These are phyloP conservation scores for Acanthamoeba triangularis DNA, from an alignment of 208 protist species.

Conservation along the genomic window DNA sequence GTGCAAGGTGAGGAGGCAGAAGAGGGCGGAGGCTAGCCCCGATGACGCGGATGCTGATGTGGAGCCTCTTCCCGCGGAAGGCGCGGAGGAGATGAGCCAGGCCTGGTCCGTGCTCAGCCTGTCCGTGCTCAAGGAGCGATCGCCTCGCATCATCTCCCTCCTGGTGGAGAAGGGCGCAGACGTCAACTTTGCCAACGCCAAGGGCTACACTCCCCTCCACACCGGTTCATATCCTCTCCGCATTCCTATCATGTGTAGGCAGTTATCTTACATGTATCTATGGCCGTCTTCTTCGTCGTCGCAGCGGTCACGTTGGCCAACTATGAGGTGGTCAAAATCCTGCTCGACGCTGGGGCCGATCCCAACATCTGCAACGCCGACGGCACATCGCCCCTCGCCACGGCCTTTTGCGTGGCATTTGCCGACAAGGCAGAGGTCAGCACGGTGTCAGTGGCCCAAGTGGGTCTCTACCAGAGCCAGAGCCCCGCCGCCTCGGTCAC, in stretches of 20 bases:
- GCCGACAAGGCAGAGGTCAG: neutral
- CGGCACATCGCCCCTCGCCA: neutral
- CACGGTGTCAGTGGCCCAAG: neutral
- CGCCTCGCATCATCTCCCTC: slow-evolving; percentile 36
- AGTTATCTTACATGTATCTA: neutral
- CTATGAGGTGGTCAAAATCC: slow-evolving; percentile 27
- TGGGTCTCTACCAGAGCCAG: neutral
- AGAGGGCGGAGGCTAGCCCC: neutral
- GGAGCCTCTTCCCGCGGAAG: neutral
- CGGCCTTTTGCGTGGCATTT: slow-evolving; percentile 69
- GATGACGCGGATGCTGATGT: neutral
- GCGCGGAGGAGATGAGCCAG: neutral
- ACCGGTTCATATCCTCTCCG: neutral
- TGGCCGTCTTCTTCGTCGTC: neutral
- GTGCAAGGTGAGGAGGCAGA: neutral
- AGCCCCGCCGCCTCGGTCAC: neutral
- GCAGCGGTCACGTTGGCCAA: slow-evolving; percentile 58
- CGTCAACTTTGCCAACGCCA: slow-evolving; percentile 39
- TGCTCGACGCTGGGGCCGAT: slow-evolving; percentile 47
- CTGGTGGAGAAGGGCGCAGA: slow-evolving; percentile 14
- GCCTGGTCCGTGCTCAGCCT: slow-evolving; percentile 50
- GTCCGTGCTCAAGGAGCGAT: slow-evolving; percentile 47
- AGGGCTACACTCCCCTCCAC: slow-evolving; percentile 58
- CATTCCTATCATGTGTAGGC: neutral
- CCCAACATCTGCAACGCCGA: slow-evolving; percentile 41